Evolutionary conservation across 768 basidiomycete species (phyloP), one percentile per base, ranked within the genome.

Genomic region (Calocera viscosa): DNA sequence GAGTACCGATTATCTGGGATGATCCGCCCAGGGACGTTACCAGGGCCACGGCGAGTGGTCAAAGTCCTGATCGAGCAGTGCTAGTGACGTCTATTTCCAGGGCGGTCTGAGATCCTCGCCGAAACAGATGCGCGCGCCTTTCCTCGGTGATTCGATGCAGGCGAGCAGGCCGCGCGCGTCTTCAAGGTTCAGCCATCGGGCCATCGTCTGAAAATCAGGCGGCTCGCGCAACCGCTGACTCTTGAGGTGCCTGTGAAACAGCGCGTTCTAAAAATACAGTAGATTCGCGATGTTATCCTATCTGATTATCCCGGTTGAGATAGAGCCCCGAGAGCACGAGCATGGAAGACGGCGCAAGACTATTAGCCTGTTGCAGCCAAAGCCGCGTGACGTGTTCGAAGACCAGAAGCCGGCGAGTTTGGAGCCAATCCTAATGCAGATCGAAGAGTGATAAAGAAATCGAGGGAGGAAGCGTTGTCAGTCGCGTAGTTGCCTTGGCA

Each of bases 281-380:
- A 60, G 53, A 60, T 60, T 60, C 53, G 53, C 53, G 53, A 60
- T 26, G 53, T 60, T 60, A 60, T 60, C 53, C 26, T 60, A 60
- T 60, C 53, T 60, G 53, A 60, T 60, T 60, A 60, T 12, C 30
- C 53, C 10, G 22, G 22, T 38, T 10, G 30, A 60, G 53, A 60
- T 60, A 60, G 53, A 60, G 53, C 26, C 24, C 26, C 53, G 53
- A 30, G 53, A 60, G 30, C 53, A 60, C 53, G 22, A 5, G 53
- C 30, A 12, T 10, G 53, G 26, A 60, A 16, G 53, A 30, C 26
- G 14, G 26, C 26, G 53, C 53, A 32, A 60, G 53, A 60, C 53
- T 60, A 14, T 60, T 60, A 60, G 53, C 53, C 53, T 60, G 53
- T 60, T 60, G 53, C 53, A 32, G 53, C 24, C 19, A 22, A 60